Conservation (phyloP, 164 flowering plant genomes). For the Brasenia schreberi region DNA sequence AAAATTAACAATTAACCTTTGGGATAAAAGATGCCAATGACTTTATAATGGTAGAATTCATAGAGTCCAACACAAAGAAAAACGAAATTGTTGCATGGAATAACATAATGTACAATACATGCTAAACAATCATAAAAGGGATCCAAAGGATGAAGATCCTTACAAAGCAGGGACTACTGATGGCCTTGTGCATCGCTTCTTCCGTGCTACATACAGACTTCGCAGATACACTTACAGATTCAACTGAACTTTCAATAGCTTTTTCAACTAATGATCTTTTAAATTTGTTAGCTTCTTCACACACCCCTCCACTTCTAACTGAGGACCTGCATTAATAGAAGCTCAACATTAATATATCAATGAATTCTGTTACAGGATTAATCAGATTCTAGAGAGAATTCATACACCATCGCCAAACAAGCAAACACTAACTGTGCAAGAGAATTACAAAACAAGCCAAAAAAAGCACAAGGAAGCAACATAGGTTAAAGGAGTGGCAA, state of each 20-base stretch:
- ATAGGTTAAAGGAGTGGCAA: too few species aligned
- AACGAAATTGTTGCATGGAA: too few species aligned
- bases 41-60: too few species aligned
- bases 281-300: neutral
- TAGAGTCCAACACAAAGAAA: too few species aligned
- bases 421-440: too few species aligned
- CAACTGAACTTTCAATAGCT: neutral
- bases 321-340: neutral
- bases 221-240: neutral
- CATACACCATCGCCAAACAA: too few species aligned
- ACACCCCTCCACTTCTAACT: neutral
- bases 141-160: neutral
- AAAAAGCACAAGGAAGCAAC: too few species aligned
- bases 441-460: too few species aligned
- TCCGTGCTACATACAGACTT: neutral
- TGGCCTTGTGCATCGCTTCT: neutral
- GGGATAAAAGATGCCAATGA: too few species aligned
- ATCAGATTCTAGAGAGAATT: too few species aligned
- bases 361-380: too few species aligned
- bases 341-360: neutral
- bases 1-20: too few species aligned
- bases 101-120: neutral
- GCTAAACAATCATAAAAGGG: neutral
- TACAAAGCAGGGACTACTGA: neutral
- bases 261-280: neutral